Conservation (phyloP, 306 rosid species). For the Castanea crenata region DNA sequence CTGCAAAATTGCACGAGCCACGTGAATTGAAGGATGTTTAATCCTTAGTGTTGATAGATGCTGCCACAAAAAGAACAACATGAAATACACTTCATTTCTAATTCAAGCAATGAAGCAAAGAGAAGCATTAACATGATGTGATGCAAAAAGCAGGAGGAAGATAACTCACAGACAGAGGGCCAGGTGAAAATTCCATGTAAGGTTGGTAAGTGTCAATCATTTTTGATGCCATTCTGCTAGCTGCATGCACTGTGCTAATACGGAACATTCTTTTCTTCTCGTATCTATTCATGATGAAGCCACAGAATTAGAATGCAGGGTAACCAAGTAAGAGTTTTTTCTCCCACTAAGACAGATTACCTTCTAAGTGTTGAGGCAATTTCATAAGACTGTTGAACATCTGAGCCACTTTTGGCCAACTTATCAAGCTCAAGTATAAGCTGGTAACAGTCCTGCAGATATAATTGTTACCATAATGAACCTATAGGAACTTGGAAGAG, state of each 20-base stretch:
- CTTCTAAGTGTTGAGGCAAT: slow-evolving; percentile 42
- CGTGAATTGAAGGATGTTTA: slow-evolving; percentile 36
- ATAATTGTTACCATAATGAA: slow-evolving; percentile 5
- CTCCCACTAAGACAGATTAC: slow-evolving; percentile 10
- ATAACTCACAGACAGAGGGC: slow-evolving; percentile 33
- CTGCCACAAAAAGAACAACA: slow-evolving; percentile 10
- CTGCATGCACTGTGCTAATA: slow-evolving; percentile 32
- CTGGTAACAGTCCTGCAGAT: slow-evolving; percentile 42
- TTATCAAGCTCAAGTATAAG: slow-evolving; percentile 47
- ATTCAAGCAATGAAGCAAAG: neutral
- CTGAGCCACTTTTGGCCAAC: slow-evolving; percentile 10
- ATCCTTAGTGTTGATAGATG: slow-evolving; percentile 7
- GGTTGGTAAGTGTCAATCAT: slow-evolving; percentile 37
- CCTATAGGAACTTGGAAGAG: no score
- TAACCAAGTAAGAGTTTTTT: neutral
- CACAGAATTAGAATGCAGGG: neutral
- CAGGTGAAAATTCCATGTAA: slow-evolving; percentile 24
- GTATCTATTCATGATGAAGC: slow-evolving; percentile 27
- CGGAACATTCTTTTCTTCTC: slow-evolving; percentile 41
- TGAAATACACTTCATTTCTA: neutral
- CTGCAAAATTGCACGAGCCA: slow-evolving; percentile 24
- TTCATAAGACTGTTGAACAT: slow-evolving; percentile 13
- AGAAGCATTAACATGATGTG: neutral
- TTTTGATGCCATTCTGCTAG: slow-evolving; percentile 42
- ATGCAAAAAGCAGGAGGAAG: slow-evolving; percentile 9